Base-by-base conservation (phyloP, 1,139 yeast genomes). In the Fermentozyma sake region DNA sequence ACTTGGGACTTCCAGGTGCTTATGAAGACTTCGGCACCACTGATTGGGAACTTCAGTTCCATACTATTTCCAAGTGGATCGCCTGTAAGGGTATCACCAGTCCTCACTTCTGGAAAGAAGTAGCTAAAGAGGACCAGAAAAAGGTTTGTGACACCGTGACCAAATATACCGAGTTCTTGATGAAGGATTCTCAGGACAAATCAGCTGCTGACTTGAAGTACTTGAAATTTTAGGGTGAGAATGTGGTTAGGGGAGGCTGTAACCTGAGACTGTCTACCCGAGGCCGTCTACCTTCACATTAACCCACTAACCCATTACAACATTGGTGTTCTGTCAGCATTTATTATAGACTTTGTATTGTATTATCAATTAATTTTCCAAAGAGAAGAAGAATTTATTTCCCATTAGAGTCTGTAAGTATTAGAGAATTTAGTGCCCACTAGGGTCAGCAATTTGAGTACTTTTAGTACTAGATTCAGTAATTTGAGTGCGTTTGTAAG, bases 41-140 rank as follows among this genome's bases (percentile, higher is more conserved):
- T 8, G 66, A 59, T 33, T 58, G 63, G 62, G 65, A 63, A 38
- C 48, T 63, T 31, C 42, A 45, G 31, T 52, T 61, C 33, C 66
- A 59, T 33, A 40, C 61, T 5, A 48, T 61, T 22, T 48, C 62
- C 23, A 48, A 50, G 32, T 60, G 61, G 61, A 44, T 59, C 11
- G 61, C 58, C 6, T 63, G 70, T 39, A 44, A 47, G 27, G 61
- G 52, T 9, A 39, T 61, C 18, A 45, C 44, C 3, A 46, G 50
- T 30, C 33, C 38, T 2, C 26, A 29, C n/a, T 56, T 38, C 27
- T 53, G 60, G 59, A 39, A 38, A 29, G 35, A 38, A 3, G 28
- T 38, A 7, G 52, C 50, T 6, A 34, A 42, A 7, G 32, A 46
- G 6, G 42, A 47, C 13, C 58, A 48, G 35, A 12, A 27, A 5